Evolutionary conservation across 345 rosid genomes (phyloP).

Genomic region (Salix suchowensis): DNA sequence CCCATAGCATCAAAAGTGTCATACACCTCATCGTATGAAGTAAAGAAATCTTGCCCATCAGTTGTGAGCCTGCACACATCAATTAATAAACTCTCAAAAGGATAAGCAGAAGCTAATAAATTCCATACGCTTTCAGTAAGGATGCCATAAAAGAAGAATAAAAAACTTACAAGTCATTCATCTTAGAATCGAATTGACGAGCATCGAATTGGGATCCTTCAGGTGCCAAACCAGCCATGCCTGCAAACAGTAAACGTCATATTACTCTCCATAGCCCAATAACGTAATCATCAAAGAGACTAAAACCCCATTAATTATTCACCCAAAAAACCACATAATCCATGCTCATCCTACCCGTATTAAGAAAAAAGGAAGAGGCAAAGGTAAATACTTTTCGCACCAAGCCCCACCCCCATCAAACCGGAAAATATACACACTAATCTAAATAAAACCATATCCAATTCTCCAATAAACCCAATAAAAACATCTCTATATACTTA

Average conservation of each 20-base stretch:
- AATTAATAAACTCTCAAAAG: not conserved
- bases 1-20: slow-evolving; percentile 85
- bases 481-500: too few species aligned
- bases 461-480: not conserved
- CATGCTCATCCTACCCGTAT: not conserved
- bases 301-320: not conserved
- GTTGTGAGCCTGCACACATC: slow-evolving; percentile 37
- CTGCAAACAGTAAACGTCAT: not conserved
- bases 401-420: not conserved
- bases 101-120: not conserved
- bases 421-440: not conserved
- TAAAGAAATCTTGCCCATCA: slow-evolving; percentile 64
- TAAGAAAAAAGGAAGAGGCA: not conserved
- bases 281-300: not conserved
- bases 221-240: slow-evolving; percentile 31
- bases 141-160: not conserved
- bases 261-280: not conserved
- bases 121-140: not conserved
- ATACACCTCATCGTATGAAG: slow-evolving; percentile 63
- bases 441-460: not conserved
- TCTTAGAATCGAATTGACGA: slow-evolving; percentile 59
- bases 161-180: slow-evolving; percentile 64
- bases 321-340: not conserved
- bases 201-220: slow-evolving; percentile 74
- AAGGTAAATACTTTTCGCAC: not conserved